Base-by-base conservation (phyloP, 352 stramenopile genomes). In the Phytophthora podocarpi region DNA sequence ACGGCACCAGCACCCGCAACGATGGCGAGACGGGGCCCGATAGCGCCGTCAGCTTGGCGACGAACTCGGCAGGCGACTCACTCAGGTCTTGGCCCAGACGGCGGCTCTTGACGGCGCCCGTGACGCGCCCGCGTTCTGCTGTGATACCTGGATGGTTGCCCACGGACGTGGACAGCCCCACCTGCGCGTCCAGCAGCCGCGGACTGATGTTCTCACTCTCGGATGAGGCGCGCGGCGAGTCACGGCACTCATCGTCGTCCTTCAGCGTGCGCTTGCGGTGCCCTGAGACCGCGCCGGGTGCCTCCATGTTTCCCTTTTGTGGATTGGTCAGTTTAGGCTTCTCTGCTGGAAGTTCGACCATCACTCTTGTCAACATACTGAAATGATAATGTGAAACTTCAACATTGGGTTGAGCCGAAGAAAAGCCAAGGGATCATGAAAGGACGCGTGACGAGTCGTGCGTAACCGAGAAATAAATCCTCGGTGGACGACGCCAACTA, bases 261-360 rank as follows among this genome's bases (percentile, higher is more conserved):
- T 78, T 63, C 18, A 78, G 54, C 26, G 63, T 40, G 50, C 76
- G 72, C 61, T 85, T 86, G 42, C 72, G 69, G 21, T 58, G 52
- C 23, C 42, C 40, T 7, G 20, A 2, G 54, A 21, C 18, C n/a
- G 35, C 48, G 43, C 37, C 32, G 15, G 39, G 23, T 15, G 23
- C 13, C 35, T 85, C 58, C 72, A 76, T 82, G 32, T 37, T 56
- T 64, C 21, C 23, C 18, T 49, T 45, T 58, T 42, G 47, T 32
- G 31, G 34, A 32, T 34, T 52, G 16, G 36, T 43, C n/a, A 10
- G 36, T 26, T 21, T 40, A 42, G 27, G 30, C 53, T 52, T 51
- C 35, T 55, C 30, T 56, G 39, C 24, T 49, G 41, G 26, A 54
- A 60, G 49, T 50, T 13, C 5, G 43, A 51, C 43, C 43, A 51